A percentile compares a stretch with the other conserved stretches of the same genome.
Evolutionary conservation across 257 asterid species (phyloP).

Genomic region (Euphrasia confusa): DNA sequence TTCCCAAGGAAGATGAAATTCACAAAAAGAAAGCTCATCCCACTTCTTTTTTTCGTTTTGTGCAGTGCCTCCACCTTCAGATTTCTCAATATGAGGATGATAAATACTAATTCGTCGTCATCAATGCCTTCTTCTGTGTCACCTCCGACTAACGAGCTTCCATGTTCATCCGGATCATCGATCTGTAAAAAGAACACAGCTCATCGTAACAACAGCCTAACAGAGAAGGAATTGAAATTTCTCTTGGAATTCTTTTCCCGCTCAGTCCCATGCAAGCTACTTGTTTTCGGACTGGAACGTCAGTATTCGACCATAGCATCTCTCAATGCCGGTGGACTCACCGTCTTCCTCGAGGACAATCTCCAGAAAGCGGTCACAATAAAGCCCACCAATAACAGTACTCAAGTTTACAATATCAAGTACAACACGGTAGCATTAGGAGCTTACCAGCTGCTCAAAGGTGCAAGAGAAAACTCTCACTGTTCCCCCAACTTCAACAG

Average conservation of each 20-base stretch:
- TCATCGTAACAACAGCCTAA: slow-evolving; percentile 15
- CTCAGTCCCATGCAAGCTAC: slow-evolving; percentile 63
- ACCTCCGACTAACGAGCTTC: slow-evolving; percentile 21
- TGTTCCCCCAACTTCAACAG: slow-evolving; percentile 31
- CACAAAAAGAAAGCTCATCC: slow-evolving; percentile 48
- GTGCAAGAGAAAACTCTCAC: slow-evolving; percentile 44
- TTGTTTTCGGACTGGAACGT: slow-evolving; percentile 55
- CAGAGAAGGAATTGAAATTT: slow-evolving; percentile 54
- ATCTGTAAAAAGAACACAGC: slow-evolving; percentile 10
- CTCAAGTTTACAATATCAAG: slow-evolving; percentile 41
- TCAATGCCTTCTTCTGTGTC: slow-evolving; percentile 14
- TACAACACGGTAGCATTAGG: slow-evolving; percentile 57
- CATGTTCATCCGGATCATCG: slow-evolving; percentile 15
- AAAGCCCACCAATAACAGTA: slow-evolving; percentile 19
- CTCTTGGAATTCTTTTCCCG: slow-evolving; percentile 41
- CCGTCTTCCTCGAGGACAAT: slow-evolving; percentile 56
- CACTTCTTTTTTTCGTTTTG: slow-evolving; percentile 48
- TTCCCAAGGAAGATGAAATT: slow-evolving; percentile 41
- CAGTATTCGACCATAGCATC: slow-evolving; percentile 43
- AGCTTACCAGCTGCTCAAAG: slow-evolving; percentile 59
- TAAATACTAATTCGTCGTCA: slow-evolving; percentile 38
- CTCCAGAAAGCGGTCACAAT: slow-evolving; percentile 25
- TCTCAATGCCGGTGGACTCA: slow-evolving; percentile 50
- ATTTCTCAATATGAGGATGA: slow-evolving; percentile 46
- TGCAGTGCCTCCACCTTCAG: slow-evolving; percentile 53